Evolutionary conservation across 768 basidiomycete genomes (phyloP), one percentile per base, ranked within the genome.

Genomic region (Agaricus bisporus): DNA sequence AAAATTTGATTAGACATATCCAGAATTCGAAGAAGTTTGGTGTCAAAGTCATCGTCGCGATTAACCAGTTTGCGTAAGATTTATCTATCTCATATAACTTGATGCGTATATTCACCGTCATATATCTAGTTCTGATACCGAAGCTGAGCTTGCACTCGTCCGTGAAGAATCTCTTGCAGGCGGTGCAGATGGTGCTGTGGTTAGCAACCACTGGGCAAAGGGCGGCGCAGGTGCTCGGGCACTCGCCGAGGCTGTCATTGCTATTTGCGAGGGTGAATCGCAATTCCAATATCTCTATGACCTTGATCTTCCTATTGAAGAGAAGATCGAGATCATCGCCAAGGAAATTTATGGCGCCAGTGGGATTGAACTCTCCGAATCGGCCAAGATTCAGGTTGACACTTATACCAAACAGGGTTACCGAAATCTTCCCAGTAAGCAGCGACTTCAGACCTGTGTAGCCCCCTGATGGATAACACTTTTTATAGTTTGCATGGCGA

Each of bases 141-240:
- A 79, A 14, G 92, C 95, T 28, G 95, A 98, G 64, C 81, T 97
- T 38, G 83, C 83, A 49, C 83, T 98, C 50, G 78, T 99, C 42
- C 86, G 86, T 49, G 77, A 86, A 59, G 78, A 87, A 65, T 81
- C 95, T 11, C 77, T 94, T 32, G 78, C 79, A 43, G 90, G 85
- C 7, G 95, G 95, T 38, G 95, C 95, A 17, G 92, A 99, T 67
- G 91, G 88, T 49, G 95, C 95, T 35, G 85, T 98, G 2, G 86
- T 97, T 58, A 92, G 89, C 70, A 95, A 88, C 73, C 97, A 98
- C 74, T 99, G 97, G 95, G 95, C 95, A 17, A 77, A 92, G 62
- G 97, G 95, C 62, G 95, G 95, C 43, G 81, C 82, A 38, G 95
- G 97, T 50, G 95, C 95, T 43, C 78, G 84, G 54, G 83, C 82